Percentiles rank a stretch among this genome's conserved stretches.
These are phyloP conservation scores for Toxoplasma gondii DNA, from an alignment of 169 alveolate genomes.

Conservation along the genomic window DNA sequence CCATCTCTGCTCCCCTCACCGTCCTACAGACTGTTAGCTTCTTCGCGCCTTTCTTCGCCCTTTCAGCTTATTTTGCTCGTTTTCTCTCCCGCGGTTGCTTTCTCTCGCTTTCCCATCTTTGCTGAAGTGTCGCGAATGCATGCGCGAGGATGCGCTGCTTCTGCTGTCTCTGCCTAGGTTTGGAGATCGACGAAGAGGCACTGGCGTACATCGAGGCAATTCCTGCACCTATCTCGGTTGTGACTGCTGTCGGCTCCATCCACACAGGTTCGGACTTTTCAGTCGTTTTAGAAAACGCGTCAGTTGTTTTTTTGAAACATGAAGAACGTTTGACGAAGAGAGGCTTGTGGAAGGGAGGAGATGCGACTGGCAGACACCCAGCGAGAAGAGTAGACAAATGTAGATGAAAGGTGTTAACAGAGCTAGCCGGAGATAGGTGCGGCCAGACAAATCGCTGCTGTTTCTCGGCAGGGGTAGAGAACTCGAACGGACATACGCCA, in stretches of 20 bases:
- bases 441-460: too few relatives aligned
- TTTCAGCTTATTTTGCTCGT: background rate
- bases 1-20: background rate
- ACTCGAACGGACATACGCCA: too few relatives aligned
- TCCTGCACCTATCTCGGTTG: slow-evolving; percentile 79
- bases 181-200: slow-evolving; percentile 52
- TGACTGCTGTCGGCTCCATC: slow-evolving; percentile 82
- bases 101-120: background rate
- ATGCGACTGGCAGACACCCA: too few relatives aligned
- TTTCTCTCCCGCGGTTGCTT: background rate
- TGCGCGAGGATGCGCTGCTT: background rate
- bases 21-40: background rate
- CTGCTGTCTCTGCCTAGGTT: slow-evolving; percentile 27
- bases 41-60: too few relatives aligned
- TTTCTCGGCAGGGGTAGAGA: too few relatives aligned
- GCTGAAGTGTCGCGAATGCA: background rate
- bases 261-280: slow-evolving; percentile 60
- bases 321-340: too few relatives aligned
- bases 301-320: too few relatives aligned
- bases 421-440: too few relatives aligned
- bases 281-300: too few relatives aligned
- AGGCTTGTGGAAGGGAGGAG: too few relatives aligned
- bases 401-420: too few relatives aligned
- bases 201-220: slow-evolving; percentile 46
- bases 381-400: too few relatives aligned